Evolutionary conservation across 23 red algal genomes (phyloP).

Genomic region (Cyanidiococcus yangmingshanensis): DNA sequence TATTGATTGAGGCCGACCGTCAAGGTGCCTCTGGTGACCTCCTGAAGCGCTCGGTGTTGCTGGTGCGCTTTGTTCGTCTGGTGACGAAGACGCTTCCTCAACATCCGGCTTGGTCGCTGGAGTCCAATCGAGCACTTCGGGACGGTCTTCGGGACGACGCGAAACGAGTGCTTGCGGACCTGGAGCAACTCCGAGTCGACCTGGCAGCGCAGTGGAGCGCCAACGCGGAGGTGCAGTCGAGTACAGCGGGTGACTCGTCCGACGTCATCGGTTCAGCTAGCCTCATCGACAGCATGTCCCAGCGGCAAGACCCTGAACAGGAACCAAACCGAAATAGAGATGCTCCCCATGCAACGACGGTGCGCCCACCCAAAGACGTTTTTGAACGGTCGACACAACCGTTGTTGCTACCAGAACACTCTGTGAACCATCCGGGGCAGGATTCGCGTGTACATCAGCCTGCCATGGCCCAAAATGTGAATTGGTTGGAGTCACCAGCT

Average conservation of each 20-base stretch:
- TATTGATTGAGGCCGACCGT: background rate
- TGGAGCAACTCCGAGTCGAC: background rate
- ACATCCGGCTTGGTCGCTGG: conserved; percentile 8
- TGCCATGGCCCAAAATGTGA: background rate
- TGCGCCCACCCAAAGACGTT: background rate
- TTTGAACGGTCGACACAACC: background rate
- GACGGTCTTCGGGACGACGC: background rate
- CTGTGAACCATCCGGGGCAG: background rate
- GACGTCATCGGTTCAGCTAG: background rate
- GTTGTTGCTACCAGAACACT: background rate
- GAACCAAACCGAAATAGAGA: no score
- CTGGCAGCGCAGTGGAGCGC: background rate
- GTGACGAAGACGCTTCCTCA: conserved; percentile 1
- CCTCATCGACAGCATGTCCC: background rate
- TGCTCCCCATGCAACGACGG: background rate
- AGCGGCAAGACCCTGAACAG: background rate
- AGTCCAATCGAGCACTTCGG: background rate
- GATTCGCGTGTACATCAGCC: background rate
- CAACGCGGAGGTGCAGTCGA: background rate
- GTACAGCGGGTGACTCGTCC: background rate
- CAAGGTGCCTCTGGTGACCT: conserved; percentile 3
- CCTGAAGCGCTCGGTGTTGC: background rate
- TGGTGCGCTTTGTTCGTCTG: background rate
- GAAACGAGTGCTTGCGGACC: background rate
- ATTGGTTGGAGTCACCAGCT: background rate